phyloP scores from a whole-genome alignment of 148 eudicot genomes.

The Silene latifolia region DNA sequence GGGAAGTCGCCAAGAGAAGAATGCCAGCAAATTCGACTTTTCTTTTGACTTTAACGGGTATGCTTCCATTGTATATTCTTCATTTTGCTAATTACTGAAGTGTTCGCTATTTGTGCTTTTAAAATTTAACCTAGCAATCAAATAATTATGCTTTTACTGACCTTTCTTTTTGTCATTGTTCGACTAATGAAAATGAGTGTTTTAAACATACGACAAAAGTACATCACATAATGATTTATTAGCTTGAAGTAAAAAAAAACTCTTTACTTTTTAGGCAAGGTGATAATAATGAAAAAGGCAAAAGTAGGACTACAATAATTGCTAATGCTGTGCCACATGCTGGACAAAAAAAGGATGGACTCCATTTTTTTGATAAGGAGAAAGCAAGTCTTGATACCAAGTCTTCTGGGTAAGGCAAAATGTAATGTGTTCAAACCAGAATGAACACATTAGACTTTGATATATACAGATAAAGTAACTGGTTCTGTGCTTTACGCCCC shows the following conservation, averaged over 20 bases:
- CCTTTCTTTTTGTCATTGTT: constrained; percentile 3
- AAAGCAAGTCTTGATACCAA: constrained; percentile 32
- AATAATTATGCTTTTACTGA: background rate
- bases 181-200: background rate
- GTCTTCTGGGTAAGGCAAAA: constrained; percentile 43
- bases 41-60: constrained; percentile 74
- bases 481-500: background rate
- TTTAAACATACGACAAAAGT: background rate
- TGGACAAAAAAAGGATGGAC: constrained; percentile 26
- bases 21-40: constrained; percentile 44
- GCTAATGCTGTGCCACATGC: constrained; percentile 22
- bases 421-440: background rate
- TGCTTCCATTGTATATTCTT: constrained; percentile 14
- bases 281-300: constrained; percentile 19
- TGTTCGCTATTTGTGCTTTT: background rate
- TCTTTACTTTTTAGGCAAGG: constrained; percentile 24
- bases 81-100: background rate
- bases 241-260: background rate
- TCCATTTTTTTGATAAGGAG: constrained; percentile 25
- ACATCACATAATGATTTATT: background rate
- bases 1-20: constrained; percentile 40
- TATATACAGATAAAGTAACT: background rate
- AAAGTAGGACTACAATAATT: constrained; percentile 25
- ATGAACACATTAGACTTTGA: background rate
- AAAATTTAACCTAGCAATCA: background rate